A percentile compares a stretch with the other conserved stretches of the same genome.
Conservation (phyloP, 176 grass and related monocot genomes). For the Triticum dicoccoides region DNA sequence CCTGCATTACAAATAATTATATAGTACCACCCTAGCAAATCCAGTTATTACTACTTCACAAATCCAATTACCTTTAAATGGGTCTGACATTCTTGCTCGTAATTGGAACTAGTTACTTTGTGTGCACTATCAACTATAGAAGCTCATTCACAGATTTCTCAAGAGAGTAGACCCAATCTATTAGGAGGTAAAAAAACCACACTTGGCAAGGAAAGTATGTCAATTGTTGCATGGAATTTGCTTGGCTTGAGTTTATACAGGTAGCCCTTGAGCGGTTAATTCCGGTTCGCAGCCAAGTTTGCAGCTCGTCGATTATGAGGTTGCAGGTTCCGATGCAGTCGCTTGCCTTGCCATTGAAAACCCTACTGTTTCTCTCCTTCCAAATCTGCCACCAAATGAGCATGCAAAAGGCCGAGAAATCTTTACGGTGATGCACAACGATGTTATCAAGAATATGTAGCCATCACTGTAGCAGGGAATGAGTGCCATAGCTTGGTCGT, state of each 20-base stretch:
- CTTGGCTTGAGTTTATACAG: slow-evolving; percentile 58
- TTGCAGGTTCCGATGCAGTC: too few species aligned
- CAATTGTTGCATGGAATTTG: slow-evolving; percentile 69
- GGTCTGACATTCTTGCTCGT: slow-evolving; percentile 66
- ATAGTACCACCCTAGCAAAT: background rate
- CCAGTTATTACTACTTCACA: background rate
- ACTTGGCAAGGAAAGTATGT: slow-evolving; percentile 81
- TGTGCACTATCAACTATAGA: slow-evolving; percentile 29
- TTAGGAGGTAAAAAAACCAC: slow-evolving; percentile 41
- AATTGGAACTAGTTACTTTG: slow-evolving; percentile 57
- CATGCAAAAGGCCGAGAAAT: too few species aligned
- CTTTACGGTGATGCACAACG: too few species aligned
- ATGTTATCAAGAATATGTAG: too few species aligned
- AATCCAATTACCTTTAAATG: slow-evolving; percentile 41
- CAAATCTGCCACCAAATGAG: too few species aligned
- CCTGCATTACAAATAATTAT: slow-evolving; percentile 23
- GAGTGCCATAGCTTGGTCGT: too few species aligned
- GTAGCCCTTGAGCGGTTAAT: background rate
- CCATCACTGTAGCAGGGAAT: too few species aligned
- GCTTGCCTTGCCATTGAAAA: too few species aligned
- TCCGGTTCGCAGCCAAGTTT: too few species aligned
- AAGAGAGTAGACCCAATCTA: background rate
- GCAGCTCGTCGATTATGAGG: too few species aligned
- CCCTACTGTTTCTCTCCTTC: too few species aligned
- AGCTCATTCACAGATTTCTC: background rate